Base-by-base conservation (phyloP, 169 alveolate species). In the Eimeria falciformis region DNA sequence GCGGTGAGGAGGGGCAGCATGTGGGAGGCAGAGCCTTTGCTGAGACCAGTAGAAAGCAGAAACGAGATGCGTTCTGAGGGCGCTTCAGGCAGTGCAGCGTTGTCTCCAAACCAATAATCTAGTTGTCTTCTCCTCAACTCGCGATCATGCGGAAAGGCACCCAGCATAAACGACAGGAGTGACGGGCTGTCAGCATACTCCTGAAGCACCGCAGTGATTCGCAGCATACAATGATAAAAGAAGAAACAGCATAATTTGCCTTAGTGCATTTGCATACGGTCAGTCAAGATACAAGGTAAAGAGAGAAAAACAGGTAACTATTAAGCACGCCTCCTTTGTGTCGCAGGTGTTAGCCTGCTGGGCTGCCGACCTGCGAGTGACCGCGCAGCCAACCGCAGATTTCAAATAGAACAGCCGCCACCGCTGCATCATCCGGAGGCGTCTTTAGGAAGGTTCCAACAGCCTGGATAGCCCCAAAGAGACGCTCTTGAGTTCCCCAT, bases 141-240 rank as follows among this genome's bases (percentile, higher is more conserved):
- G 21, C 23, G 21, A 18, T 27, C 46, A 11, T 37, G 25, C 7
- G 18, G 2, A 21, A 68, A 25, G n/a, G 79, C 18, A 14, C 79
- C 79, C 46, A 68, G 50, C 79, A 68, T 68, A 27, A 68, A 68
- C 9, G 79, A 68, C 46, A 68, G 40, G n/a, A 25, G 79, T 46
- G 79, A 27, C 79, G 79, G 79, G 79, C 79, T 68, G 50, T 68
- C 79, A n/a, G 79, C 43, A 27, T 25, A 68, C 3, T 25, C 79
- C 79, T 68, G 46, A 11, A 21, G 37, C 7, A 46, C 46, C 7
- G 46, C 79, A 68, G 46, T 33, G 40, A 33, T 1, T 33, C 4
- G 40, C 40, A 33, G 40, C 40, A 33, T 33, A 33, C 40, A 33
- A 33, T 33, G 40, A 33, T 33, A 33, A 33, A 33, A 33, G 40